These are phyloP conservation scores for Candida vaughaniae DNA, from an alignment of 805 yeast species.

Conservation along the genomic window DNA sequence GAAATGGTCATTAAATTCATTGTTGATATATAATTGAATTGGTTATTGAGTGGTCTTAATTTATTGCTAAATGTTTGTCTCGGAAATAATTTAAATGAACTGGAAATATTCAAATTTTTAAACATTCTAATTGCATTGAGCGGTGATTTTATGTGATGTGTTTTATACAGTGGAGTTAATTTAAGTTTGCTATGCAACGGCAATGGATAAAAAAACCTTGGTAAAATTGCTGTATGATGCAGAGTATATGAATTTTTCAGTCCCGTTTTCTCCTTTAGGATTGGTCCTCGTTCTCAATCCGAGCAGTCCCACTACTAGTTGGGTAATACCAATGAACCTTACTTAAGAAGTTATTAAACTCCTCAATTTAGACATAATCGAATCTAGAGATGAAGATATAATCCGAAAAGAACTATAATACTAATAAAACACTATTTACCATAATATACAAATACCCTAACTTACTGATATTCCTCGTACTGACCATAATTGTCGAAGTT, in stretches of 20 bases:
- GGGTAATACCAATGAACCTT: no score
- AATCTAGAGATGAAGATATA: no score
- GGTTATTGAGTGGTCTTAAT: background rate
- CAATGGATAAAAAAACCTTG: no score
- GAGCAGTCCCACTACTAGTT: no score
- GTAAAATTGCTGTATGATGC: no score
- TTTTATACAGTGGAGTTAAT: background rate
- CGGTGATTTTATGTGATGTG: background rate
- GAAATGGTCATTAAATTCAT: slow-evolving; percentile 53
- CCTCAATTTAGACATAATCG: no score
- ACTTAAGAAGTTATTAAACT: no score
- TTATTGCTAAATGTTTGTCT: slow-evolving; percentile 4
- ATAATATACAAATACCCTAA: slow-evolving; percentile 7
- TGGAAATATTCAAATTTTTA: slow-evolving; percentile 1
- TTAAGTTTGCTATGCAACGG: background rate
- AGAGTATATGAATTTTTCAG: no score
- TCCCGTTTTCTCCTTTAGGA: background rate
- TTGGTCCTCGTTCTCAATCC: no score
- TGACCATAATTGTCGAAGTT: slow-evolving; percentile 10
- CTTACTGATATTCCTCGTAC: slow-evolving; percentile 6
- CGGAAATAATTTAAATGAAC: slow-evolving; percentile 4
- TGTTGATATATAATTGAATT: slow-evolving; percentile 14
- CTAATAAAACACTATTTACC: slow-evolving; percentile 8
- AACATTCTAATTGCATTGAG: slow-evolving; percentile 6
- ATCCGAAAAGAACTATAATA: slow-evolving; percentile 1